Evolutionary conservation across 2,329 filamentous ascomycete genomes (phyloP).

Genomic region (Tolypocladium paradoxum): DNA sequence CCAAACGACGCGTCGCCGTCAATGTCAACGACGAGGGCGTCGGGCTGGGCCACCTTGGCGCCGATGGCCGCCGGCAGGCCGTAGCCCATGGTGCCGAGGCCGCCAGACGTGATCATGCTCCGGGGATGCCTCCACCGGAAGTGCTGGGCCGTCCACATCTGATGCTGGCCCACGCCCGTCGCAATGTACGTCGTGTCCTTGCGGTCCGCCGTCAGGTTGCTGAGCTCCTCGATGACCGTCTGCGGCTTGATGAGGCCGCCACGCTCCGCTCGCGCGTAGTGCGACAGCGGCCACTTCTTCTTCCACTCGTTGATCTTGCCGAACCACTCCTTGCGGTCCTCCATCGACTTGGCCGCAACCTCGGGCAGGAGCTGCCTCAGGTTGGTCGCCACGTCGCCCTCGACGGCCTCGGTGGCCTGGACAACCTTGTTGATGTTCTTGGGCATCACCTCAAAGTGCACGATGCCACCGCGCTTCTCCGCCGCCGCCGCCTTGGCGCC

Average conservation of each 20-base stretch:
- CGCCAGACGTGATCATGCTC: slow-evolving; percentile 92
- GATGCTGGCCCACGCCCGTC: slow-evolving; percentile 92
- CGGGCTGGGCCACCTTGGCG: slow-evolving; percentile 69
- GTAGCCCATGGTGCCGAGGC: slow-evolving; percentile 80
- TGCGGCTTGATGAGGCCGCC: slow-evolving; percentile 88
- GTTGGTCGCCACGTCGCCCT: slow-evolving; percentile 82
- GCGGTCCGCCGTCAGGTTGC: slow-evolving; percentile 65
- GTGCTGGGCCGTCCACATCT: slow-evolving; percentile 98
- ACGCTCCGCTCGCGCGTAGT: slow-evolving; percentile 68
- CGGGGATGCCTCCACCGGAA: slow-evolving; percentile 89
- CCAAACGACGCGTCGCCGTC: slow-evolving; percentile 98
- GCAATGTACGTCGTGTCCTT: slow-evolving; percentile 82
- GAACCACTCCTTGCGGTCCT: slow-evolving; percentile 75
- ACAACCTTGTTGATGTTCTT: slow-evolving; percentile 99
- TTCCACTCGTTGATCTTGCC: slow-evolving; percentile 86
- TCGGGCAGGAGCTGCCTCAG: slow-evolving; percentile 64
- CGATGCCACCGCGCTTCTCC: slow-evolving; percentile 82
- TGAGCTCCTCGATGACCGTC: slow-evolving; percentile 81
- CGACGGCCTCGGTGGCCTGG: slow-evolving; percentile 88
- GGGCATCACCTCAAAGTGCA: slow-evolving; percentile 97
- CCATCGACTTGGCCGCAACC: slow-evolving; percentile 50
- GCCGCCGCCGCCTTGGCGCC: slow-evolving; percentile 73
- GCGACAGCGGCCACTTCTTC: slow-evolving; percentile 70
- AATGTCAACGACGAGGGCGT: slow-evolving; percentile 85
- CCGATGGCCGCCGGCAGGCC: slow-evolving; percentile 92